phyloP scores from a whole-genome alignment of 441 rosid species.

The Jatropha podagrica region DNA sequence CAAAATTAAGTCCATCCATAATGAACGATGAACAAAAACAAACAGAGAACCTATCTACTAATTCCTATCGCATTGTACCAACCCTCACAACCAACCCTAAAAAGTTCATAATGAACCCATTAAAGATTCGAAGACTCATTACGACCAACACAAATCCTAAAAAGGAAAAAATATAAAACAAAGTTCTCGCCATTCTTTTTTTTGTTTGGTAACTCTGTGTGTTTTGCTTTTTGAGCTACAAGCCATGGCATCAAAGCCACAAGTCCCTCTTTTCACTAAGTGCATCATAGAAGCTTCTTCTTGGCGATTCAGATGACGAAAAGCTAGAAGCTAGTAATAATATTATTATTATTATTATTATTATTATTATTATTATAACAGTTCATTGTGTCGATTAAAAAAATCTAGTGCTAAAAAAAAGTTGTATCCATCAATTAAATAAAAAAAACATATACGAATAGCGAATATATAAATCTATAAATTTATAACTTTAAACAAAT shows the following conservation, averaged over 20 bases:
- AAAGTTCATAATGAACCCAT: background rate
- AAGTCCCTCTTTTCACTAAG: slow-evolving; percentile 35
- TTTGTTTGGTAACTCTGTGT: background rate
- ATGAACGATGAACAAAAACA: background rate
- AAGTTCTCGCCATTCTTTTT: background rate
- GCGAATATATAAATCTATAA: too few relatives aligned
- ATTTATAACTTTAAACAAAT: too few relatives aligned
- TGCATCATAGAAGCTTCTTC: slow-evolving; percentile 36
- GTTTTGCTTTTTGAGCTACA: background rate
- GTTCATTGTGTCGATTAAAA: too few relatives aligned
- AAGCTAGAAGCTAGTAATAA: slow-evolving; percentile 30
- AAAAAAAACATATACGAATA: too few relatives aligned
- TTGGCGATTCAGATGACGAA: slow-evolving; percentile 35
- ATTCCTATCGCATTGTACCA: background rate
- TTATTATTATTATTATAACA: too few relatives aligned
- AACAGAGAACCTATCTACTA: background rate
- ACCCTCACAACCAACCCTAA: background rate
- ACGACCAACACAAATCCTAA: background rate
- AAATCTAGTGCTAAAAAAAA: too few relatives aligned
- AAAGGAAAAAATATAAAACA: background rate
- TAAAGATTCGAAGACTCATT: background rate
- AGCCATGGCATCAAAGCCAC: slow-evolving; percentile 34
- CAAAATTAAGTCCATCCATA: background rate
- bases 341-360: too few relatives aligned
- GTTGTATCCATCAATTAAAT: too few relatives aligned